These are phyloP conservation scores for Meredithiella fracta DNA, from an alignment of 2,329 filamentous ascomycete genomes.

Conservation along the genomic window DNA sequence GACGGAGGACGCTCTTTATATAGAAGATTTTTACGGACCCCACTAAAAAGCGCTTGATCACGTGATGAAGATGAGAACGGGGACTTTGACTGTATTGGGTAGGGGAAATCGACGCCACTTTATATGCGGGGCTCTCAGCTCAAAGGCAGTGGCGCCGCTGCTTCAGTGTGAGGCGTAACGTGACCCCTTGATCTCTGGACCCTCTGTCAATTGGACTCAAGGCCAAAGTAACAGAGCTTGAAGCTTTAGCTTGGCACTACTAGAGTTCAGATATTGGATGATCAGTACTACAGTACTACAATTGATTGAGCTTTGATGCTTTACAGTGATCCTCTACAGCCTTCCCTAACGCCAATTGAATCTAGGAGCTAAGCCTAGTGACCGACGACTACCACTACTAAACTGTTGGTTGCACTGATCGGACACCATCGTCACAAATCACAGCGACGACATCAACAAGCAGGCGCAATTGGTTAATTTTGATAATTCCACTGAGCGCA, in stretches of 20 bases:
- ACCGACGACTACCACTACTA: too few species aligned
- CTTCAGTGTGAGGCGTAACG: not conserved
- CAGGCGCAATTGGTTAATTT: not conserved
- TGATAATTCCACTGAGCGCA: too few species aligned
- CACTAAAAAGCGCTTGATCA: conserved; percentile 7
- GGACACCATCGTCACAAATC: conserved; percentile 11
- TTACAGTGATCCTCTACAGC: not conserved
- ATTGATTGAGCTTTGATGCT: not conserved
- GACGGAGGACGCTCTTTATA: conserved; percentile 12
- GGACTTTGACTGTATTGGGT: not conserved
- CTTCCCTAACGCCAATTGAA: conserved; percentile 1
- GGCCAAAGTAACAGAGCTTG: not conserved
- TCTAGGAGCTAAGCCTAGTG: too few species aligned
- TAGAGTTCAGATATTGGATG: too few species aligned
- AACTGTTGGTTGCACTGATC: not conserved
- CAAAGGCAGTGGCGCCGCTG: not conserved
- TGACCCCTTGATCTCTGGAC: not conserved
- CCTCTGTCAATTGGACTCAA: not conserved
- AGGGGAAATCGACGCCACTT: not conserved
- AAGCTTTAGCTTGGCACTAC: not conserved
- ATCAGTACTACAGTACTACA: not conserved
- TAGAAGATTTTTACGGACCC: conserved; percentile 9
- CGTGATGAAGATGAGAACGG: conserved; percentile 7
- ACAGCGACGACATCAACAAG: not conserved
- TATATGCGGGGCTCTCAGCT: not conserved